Conservation (phyloP, 2,329 filamentous ascomycete genomes). For the Penicillium sp. region DNA sequence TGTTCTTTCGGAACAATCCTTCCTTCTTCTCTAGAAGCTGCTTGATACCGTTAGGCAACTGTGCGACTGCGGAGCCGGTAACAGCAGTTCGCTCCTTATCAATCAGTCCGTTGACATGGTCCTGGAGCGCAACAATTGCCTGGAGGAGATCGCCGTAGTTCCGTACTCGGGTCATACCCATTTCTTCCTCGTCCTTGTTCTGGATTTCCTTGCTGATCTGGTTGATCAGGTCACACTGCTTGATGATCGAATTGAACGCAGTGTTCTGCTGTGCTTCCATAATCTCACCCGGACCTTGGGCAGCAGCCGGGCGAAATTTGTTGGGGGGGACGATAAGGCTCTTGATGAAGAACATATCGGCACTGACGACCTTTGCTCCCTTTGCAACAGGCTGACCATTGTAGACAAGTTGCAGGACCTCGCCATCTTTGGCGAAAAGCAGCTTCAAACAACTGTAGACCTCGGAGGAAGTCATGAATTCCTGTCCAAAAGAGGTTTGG, state of each 20-base stretch:
- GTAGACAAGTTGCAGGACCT: slow-evolving; percentile 82
- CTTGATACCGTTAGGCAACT: slow-evolving; percentile 91
- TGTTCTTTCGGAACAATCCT: slow-evolving; percentile 96
- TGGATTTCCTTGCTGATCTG: slow-evolving; percentile 71
- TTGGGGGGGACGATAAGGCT: slow-evolving; percentile 88
- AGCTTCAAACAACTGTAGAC: slow-evolving; percentile 74
- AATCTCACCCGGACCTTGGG: slow-evolving; percentile 76
- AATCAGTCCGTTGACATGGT: slow-evolving; percentile 87
- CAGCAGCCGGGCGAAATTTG: slow-evolving; percentile 82
- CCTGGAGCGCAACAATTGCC: slow-evolving; percentile 80
- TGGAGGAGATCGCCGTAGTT: slow-evolving; percentile 76
- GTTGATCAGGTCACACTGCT: slow-evolving; percentile 69
- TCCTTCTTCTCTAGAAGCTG: slow-evolving; percentile 99
- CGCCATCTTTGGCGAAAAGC: slow-evolving; percentile 83
- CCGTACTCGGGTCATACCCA: slow-evolving; percentile 51
- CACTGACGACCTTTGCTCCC: slow-evolving; percentile 58
- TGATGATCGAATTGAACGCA: slow-evolving; percentile 81
- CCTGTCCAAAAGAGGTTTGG: slow-evolving; percentile 49
- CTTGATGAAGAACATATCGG: slow-evolving; percentile 93
- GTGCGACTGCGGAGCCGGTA: slow-evolving; percentile 72
- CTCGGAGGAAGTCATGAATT: slow-evolving; percentile 80
- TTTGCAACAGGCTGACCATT: slow-evolving; percentile 67
- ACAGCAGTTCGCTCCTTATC: slow-evolving; percentile 85
- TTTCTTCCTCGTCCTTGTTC: slow-evolving; percentile 47
- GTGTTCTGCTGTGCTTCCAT: slow-evolving; percentile 86